Evolutionary conservation across 2,329 filamentous ascomycete species (phyloP), one percentile per base, ranked within the genome.

Genomic region (Aspergillus awamori): DNA sequence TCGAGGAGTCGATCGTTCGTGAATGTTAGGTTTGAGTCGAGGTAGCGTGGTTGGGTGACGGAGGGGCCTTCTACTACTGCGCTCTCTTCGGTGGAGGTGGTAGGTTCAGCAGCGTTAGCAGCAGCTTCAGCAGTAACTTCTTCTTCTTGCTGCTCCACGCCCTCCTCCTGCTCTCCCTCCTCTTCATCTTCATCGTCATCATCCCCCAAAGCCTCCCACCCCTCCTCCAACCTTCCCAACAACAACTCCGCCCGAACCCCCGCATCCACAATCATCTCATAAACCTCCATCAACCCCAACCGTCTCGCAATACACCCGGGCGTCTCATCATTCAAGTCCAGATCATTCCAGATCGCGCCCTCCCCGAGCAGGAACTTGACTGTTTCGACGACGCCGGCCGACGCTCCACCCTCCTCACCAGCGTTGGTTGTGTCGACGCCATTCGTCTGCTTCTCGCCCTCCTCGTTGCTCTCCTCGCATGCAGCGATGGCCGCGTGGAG

Each of bases 331-430:
- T 91, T 89, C 67, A 82, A 79, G 76, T 98, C 92, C 59, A 98
- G 82, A 74, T 97, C 93, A 79, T 99, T 99, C 95, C 95, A 99
- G 68, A 98, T 97, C 10, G 92, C 95, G 33, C 95, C 95, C 68
- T 90, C 89, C 71, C 93, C 85, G 62, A 98, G 87, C 7, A 98
- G 83, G 71, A 95, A 86, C 67, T 86, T 85, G 4, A 97, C 81
- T 0, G 89, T 89, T 56, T 87, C 86, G 58, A 84, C 24, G 15
- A n/a, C 83, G 2, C 88, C 84, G 26, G 51, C 88, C 84, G 33
- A 90, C 72, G 20, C 69, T 55, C 11, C 70, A 69, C 13, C 69
- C 55, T 15, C 58, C 20, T 20, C 20, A 20, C 20, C 20, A 20
- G 20, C 20, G 2, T 2, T 20, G 20, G 20, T 20, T 8, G 70